Evolutionary conservation across 352 stramenopile genomes (phyloP), one percentile per base, ranked within the genome.

Genomic region (Albugo laibachii): DNA sequence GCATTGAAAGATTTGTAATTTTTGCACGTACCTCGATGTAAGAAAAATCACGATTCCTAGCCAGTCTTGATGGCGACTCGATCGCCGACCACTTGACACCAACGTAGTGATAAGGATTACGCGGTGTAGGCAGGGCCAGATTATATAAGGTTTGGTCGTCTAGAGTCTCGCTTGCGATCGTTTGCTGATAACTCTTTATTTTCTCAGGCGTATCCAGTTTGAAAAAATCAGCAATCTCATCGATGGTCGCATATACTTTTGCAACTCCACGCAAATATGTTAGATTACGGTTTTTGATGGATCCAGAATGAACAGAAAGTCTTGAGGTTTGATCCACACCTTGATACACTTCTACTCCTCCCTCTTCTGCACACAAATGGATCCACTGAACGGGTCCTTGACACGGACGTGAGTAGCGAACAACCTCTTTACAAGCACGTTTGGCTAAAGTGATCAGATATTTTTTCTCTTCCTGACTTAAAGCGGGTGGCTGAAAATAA

Each of bases 101-200:
- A n/a, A 91, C 72, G 42, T 74, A 84, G 48, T 91, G 74, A 45
- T 83, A 80, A 5, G 77, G 77, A 53, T 91, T 87, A 5, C 84
- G 74, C 2, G 48, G 47, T 1, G 73, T 79, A 2, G 73, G 77
- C 3, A 47, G 55, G 2, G 70, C 74, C 15, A 89, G 61, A 11
- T 76, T 62, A 35, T 83, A 57, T 18, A 89, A 62, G 40, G 69
- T 83, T 54, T 82, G 69, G 49, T 87, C 70, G 56, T 89, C 77
- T 37, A 89, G 55, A 20, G 86, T 49, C 31, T 89, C 77, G 24
- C 80, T 83, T 20, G 72, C 71, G 1, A 87, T 69, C 0, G 71
- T 81, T 48, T 84, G 66, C 16, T 66, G 55, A 45, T 82, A 85
- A 1, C 73, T 72, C 15, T 61, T 61, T 38, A 81, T 55, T 52